Conservation (phyloP, 2,329 filamentous ascomycete species). For the Neospermospora avenae region DNA sequence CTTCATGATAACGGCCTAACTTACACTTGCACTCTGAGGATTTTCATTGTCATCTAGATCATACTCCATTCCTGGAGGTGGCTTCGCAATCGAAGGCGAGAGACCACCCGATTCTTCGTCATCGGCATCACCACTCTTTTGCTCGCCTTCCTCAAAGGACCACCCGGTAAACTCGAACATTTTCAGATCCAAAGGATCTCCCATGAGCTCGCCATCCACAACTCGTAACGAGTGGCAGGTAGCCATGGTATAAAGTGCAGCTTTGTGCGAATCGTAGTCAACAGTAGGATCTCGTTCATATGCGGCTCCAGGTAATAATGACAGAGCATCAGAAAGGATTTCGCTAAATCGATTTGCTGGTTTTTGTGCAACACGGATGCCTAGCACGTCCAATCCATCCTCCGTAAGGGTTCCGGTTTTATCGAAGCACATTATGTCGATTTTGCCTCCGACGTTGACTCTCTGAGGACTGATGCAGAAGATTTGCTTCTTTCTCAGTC, state of each 20-base stretch:
- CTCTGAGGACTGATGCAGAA: conserved; percentile 98
- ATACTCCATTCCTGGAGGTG: conserved; percentile 61
- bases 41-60: conserved; percentile 49
- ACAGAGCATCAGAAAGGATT: conserved; percentile 63
- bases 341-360: conserved; percentile 66
- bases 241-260: conserved; percentile 89
- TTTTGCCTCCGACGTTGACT: conserved; percentile 93
- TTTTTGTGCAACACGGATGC: conserved; percentile 72
- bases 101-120: conserved; percentile 74
- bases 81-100: conserved; percentile 83
- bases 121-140: conserved; percentile 59
- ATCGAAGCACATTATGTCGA: conserved; percentile 96
- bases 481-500: conserved; percentile 84
- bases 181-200: conserved; percentile 91
- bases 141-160: conserved; percentile 85
- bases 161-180: conserved; percentile 98
- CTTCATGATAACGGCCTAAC: conserved; percentile 10
- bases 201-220: conserved; percentile 84
- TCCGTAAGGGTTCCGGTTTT: conserved; percentile 98
- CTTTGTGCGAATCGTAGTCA: conserved; percentile 59
- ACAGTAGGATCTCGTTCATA: conserved; percentile 57
- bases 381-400: conserved; percentile 90
- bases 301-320: conserved; percentile 50
- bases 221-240: conserved; percentile 90
- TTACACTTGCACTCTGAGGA: conserved; percentile 28